phyloP scores from a whole-genome alignment of 2,329 filamentous ascomycete genomes.

The Aspergillus costaricaensis region DNA sequence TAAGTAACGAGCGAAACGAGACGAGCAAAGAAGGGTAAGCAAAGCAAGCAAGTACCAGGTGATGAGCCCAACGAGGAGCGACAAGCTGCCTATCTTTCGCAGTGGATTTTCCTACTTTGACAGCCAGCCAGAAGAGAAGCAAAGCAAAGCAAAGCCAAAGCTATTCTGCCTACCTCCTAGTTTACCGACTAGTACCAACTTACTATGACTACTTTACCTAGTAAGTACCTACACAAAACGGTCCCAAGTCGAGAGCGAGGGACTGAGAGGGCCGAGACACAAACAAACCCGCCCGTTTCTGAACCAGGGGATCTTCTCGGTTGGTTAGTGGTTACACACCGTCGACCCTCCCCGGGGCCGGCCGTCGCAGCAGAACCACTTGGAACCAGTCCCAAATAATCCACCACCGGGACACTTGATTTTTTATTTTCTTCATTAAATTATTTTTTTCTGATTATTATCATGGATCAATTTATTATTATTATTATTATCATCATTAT shows the following conservation, averaged over 20 bases:
- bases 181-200: too few species aligned
- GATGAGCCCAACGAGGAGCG: too few species aligned
- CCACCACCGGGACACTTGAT: background rate
- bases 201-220: background rate
- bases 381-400: background rate
- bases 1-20: background rate
- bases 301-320: constrained; percentile 16
- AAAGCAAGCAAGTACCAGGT: too few species aligned
- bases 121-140: background rate
- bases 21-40: background rate
- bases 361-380: constrained; percentile 20
- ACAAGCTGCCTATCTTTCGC: too few species aligned
- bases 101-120: too few species aligned
- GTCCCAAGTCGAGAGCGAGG: constrained; percentile 22
- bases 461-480: too few species aligned
- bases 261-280: constrained; percentile 22
- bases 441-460: too few species aligned
- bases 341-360: constrained; percentile 14
- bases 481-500: too few species aligned
- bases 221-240: constrained; percentile 11
- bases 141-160: background rate
- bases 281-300: constrained; percentile 21
- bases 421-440: background rate
- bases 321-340: constrained; percentile 19
- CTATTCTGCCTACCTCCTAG: too few species aligned